Percentiles rank a stretch among this genome's conserved stretches.
Conservation (phyloP, 352 stramenopile genomes). For the Globisporangium recalcitrans region DNA sequence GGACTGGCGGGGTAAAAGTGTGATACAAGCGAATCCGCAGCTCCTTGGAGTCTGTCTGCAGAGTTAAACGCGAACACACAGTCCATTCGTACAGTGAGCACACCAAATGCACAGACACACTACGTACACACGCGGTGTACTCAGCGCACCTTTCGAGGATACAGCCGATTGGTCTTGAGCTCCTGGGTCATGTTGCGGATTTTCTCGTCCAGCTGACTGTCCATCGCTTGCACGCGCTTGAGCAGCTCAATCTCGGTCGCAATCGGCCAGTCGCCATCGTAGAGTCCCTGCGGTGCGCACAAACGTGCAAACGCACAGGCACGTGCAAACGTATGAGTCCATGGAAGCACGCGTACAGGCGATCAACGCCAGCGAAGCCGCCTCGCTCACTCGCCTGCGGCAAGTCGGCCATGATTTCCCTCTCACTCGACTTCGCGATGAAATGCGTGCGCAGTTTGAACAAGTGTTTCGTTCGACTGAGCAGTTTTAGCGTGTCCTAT, state of each 20-base stretch:
- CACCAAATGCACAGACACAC: background rate
- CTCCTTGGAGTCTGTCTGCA: conserved; percentile 47
- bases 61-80: background rate
- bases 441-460: background rate
- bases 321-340: background rate
- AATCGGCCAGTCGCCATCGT: conserved; percentile 46
- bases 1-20: conserved; percentile 46
- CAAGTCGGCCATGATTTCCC: background rate
- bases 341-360: background rate
- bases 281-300: conserved; percentile 24
- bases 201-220: conserved; percentile 39
- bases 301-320: background rate
- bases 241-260: conserved; percentile 52
- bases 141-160: conserved; percentile 34
- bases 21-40: conserved; percentile 57
- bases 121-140: background rate
- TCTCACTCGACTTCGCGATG: background rate
- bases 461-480: too few species aligned
- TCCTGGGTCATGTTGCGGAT: conserved; percentile 47
- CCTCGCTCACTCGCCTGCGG: conserved; percentile 4
- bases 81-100: background rate
- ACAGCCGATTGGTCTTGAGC: conserved; percentile 53
- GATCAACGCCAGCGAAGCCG: background rate
- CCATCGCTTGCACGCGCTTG: conserved; percentile 34
- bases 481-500: background rate